Base-by-base conservation (phyloP, 345 rosid species). In the Linum trigynum region DNA sequence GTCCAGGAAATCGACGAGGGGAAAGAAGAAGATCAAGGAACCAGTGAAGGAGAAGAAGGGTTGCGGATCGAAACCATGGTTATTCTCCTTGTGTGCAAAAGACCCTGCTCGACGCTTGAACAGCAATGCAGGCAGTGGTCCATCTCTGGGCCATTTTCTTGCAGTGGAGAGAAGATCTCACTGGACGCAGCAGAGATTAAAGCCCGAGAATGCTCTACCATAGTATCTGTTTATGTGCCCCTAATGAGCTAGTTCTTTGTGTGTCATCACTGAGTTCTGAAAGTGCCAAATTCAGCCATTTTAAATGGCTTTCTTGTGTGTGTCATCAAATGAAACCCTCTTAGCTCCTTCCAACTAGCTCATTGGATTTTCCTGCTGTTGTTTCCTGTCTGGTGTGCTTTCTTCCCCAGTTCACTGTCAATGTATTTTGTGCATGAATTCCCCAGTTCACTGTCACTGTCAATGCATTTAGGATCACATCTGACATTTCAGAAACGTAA, bases 101-200 rank as follows among this genome's bases (percentile, higher is more conserved):
- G 79, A 80, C 43, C 71, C 71, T 5, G 79, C 4, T 61, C 35
- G 23, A 32, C 11, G 61, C 8, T 32, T 57, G 38, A 57, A 32
- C 16, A 17, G 17, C 61, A 57, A 17, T 57, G 65, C 45, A 11
- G 69, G 63, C 39, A 65, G 56, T 39, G 70, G 84, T 39, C 82
- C 73, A 57, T 78, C 86, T 10, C 80, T 82, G 6, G 81, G 78
- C 14, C 82, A 84, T 48, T 80, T 80, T 61, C 85, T 84, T 14
- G 82, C 82, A 0, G 84, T 65, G 59, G 85, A 85, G 71, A 83
- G 87, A 74, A 70, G 72, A 74, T 78, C 78, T 50, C 3, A 68
- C 17, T 61, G 78, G 60, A 37, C 51, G 38, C 38, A 71, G 83
- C 67, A 78, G 76, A 32, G 63, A 70, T 32, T 71, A 39, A 41